A percentile compares a stretch with the other conserved stretches of the same genome.
Conservation (phyloP, 1,139 yeast species). For the Yamadazyma dendronema region DNA sequence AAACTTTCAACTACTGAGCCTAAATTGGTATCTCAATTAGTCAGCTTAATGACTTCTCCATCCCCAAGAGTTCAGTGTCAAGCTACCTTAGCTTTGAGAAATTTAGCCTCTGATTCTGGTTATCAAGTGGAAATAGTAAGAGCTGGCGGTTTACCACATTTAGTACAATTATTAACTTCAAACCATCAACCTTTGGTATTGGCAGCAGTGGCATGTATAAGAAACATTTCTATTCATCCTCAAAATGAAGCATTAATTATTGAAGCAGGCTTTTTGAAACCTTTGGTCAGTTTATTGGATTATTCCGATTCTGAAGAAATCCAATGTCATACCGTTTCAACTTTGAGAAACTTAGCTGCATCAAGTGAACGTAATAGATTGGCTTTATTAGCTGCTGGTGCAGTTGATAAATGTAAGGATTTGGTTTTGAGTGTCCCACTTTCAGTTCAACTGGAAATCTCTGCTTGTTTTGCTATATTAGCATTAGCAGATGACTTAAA, state of each 20-base stretch:
- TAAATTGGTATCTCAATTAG: conserved; percentile 84
- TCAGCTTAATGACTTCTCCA: conserved; percentile 86
- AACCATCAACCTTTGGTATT: conserved; percentile 88
- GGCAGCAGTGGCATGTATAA: conserved; percentile 97
- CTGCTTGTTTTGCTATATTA: conserved; percentile 95
- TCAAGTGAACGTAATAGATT: conserved; percentile 89
- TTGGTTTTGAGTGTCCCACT: conserved; percentile 82
- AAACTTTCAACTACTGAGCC: conserved; percentile 91
- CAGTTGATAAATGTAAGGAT: conserved; percentile 89
- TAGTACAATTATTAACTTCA: conserved; percentile 82
- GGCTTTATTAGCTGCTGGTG: conserved; percentile 92
- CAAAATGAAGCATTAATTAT: conserved; percentile 91
- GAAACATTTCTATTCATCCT: conserved; percentile 96
- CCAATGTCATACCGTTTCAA: conserved; percentile 96
- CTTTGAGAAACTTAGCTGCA: conserved; percentile 93
- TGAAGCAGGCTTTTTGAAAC: conserved; percentile 92
- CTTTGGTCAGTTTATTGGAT: conserved; percentile 81
- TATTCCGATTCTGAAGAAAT: conserved; percentile 90
- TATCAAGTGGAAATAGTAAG: conserved; percentile 95
- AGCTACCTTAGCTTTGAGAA: conserved; percentile 93
- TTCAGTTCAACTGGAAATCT: conserved; percentile 90
- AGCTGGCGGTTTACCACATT: conserved; percentile 91
- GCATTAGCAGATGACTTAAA: conserved; percentile 96
- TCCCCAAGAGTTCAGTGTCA: conserved; percentile 97
- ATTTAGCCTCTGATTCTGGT: conserved; percentile 88